Evolutionary conservation across 2,329 filamentous ascomycete genomes (phyloP), one percentile per base, ranked within the genome.

Genomic region (Metarhizium sp.): DNA sequence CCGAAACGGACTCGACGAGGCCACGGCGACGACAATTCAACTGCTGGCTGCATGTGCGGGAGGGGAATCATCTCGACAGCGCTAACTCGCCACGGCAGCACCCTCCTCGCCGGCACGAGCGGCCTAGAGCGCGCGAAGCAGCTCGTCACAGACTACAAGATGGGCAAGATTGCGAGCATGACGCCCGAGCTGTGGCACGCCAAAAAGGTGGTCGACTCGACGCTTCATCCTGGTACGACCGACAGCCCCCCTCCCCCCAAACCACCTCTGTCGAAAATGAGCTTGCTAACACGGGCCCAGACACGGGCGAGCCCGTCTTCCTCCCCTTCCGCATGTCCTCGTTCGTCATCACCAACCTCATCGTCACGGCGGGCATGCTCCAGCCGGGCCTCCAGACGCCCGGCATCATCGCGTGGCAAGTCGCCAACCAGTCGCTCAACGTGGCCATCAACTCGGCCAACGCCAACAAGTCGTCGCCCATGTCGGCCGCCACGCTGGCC

Each of bases 361-460:
- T 97, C 56, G 92, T 97, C 58, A 99, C 94, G 49, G 92, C 86
- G 6, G 94, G 94, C 65, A 99, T 99, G 94, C 86, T 99, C 55
- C 94, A 92, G 53, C 94, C 94, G 3, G 88, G 88, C 10, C 81
- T 97, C 29, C 77, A 81, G 64, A 96, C 87, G 48, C 80, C 81
- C 46, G 94, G 92, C 53, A 96, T 90, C 5, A 78, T 97, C 42
- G 86, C 87, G 61, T 99, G 94, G 94, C 94, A 99, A 74, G 84
- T 96, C 57, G 84, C 88, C 62, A 99, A 99, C 74, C 94, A 99
- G 76, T 96, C 92, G 13, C 86, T 99, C 64, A 99, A 99, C 70
- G 94, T 99, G 32, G 92, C 90, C 62, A 92, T 99, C 79, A 99
- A 99, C 80, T 91, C 85, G 69, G 89, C 92, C 67, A 99, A 99